Evolutionary conservation across 1,284 basidiomycete genomes (phyloP).

Genomic region (Sparassis latifolia): DNA sequence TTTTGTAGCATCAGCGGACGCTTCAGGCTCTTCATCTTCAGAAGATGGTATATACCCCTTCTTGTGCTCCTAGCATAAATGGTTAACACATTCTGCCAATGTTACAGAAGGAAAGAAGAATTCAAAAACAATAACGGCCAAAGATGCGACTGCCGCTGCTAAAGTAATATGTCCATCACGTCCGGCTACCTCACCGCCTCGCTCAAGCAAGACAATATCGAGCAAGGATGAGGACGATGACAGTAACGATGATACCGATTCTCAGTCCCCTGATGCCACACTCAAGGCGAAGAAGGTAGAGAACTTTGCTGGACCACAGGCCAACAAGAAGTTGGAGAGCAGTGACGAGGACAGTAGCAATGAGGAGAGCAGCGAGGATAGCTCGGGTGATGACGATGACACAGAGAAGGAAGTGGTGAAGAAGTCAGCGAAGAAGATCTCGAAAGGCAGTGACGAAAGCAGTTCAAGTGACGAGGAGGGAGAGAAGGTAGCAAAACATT

Average conservation of each 20-base stretch:
- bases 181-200: slow-evolving; percentile 3
- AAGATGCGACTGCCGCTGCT: not conserved
- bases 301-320: not conserved
- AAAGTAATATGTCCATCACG: slow-evolving; percentile 6
- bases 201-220: slow-evolving; percentile 22
- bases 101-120: not conserved
- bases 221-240: slow-evolving; percentile 8
- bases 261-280: slow-evolving; percentile 2
- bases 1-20: slow-evolving; percentile 11
- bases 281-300: slow-evolving; percentile 3
- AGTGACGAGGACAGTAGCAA: not conserved
- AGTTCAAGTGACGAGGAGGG: slow-evolving; percentile 1
- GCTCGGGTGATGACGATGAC: not conserved
- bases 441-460: not conserved
- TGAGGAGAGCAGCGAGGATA: not conserved
- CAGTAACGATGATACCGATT: slow-evolving; percentile 3
- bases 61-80: no score
- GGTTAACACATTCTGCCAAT: no score
- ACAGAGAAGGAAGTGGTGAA: not conserved
- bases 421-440: slow-evolving; percentile 2
- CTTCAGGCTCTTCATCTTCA: not conserved
- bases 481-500: not conserved
- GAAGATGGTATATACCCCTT: no score
- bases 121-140: not conserved
- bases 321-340: not conserved